Evolutionary conservation across 2,329 filamentous ascomycete genomes (phyloP).

Genomic region (Microthyrium microscopicum): DNA sequence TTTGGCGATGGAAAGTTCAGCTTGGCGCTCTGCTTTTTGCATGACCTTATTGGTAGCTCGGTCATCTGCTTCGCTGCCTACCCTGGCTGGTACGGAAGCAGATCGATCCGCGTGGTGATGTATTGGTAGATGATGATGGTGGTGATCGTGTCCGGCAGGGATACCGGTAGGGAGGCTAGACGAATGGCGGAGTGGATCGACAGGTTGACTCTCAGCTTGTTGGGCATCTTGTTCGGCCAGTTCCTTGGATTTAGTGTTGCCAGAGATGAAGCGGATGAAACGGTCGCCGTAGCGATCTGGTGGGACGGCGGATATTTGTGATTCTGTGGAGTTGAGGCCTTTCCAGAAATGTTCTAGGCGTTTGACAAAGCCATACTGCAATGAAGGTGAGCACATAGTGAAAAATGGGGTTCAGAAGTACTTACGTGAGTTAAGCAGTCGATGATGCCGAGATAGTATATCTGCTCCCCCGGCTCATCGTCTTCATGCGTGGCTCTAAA

Average conservation of each 20-base stretch:
- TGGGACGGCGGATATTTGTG: conserved; percentile 81
- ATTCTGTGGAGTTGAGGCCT: conserved; percentile 66
- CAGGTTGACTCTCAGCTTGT: conserved; percentile 6
- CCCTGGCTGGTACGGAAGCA: conserved; percentile 9
- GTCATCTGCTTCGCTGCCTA: conserved; percentile 1
- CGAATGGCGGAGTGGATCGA: not conserved
- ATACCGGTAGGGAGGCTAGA: not conserved
- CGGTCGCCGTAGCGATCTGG: conserved; percentile 84
- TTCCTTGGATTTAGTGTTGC: conserved; percentile 79
- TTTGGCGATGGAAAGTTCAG: conserved; percentile 27
- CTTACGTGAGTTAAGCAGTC: conserved; percentile 93
- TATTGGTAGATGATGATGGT: conserved; percentile 10
- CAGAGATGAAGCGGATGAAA: conserved; percentile 82
- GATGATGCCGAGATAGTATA: conserved; percentile 97
- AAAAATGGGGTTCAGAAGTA: conserved; percentile 12
- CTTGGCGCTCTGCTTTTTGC: conserved; percentile 43
- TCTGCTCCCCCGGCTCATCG: conserved; percentile 67
- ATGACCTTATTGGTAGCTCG: conserved; percentile 32
- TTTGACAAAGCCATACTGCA: conserved; percentile 81
- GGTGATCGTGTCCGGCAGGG: conserved; percentile 11
- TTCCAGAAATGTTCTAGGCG: conserved; percentile 96
- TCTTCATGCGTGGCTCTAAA: conserved; percentile 87
- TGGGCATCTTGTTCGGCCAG: conserved; percentile 48
- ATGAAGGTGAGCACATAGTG: conserved; percentile 14
- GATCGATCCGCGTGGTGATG: conserved; percentile 12